Conservation (phyloP, 768 basidiomycete genomes). For the Amanita subjunquillea region DNA sequence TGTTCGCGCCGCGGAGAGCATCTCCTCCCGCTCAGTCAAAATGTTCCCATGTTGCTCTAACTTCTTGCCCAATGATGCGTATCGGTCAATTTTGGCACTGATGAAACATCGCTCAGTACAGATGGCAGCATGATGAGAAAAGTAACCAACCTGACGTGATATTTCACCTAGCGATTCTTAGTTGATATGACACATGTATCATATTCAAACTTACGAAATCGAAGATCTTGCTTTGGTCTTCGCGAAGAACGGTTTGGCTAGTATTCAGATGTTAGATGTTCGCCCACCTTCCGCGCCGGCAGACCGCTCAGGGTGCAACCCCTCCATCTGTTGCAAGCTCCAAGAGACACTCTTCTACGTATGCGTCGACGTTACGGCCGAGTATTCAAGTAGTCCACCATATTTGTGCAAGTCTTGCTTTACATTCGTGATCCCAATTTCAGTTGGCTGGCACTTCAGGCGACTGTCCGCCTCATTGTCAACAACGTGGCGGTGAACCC, state of each 20-base stretch:
- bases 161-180: constrained; percentile 27
- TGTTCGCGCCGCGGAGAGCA: constrained; percentile 25
- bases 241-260: constrained; percentile 11
- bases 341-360: constrained; percentile 24
- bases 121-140: constrained; percentile 6
- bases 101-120: constrained; percentile 4
- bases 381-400: constrained; percentile 23
- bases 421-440: neutral
- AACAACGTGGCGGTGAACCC: neutral
- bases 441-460: neutral
- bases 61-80: constrained; percentile 29
- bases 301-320: constrained; percentile 43
- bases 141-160: constrained; percentile 32
- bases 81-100: constrained; percentile 39
- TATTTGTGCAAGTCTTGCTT: neutral
- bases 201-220: constrained; percentile 32
- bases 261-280: neutral
- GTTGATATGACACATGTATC: neutral
- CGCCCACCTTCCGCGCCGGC: constrained; percentile 39
- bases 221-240: constrained; percentile 33
- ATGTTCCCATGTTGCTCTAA: constrained; percentile 29
- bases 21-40: constrained; percentile 29
- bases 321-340: constrained; percentile 35
- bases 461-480: neutral
- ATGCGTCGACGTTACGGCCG: constrained; percentile 31